Percentiles rank a stretch among this genome's conserved stretches.
phyloP scores from a whole-genome alignment of 495 filamentous ascomycete species.

The Hypoxylon intermedium region DNA sequence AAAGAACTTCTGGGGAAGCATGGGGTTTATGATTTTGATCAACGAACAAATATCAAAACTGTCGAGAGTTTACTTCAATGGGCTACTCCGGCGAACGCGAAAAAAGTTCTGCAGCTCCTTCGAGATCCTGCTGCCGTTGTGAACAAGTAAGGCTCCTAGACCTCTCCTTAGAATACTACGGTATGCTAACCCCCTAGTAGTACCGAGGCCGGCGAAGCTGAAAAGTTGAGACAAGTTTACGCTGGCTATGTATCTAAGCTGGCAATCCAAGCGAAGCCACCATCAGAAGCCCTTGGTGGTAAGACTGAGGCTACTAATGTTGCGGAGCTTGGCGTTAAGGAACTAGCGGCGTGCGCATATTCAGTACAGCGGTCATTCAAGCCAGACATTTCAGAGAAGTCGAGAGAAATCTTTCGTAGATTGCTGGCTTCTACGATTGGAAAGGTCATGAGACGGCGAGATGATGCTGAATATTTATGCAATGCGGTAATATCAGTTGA shows the following conservation, averaged over 20 bases:
- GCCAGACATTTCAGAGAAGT: slow-evolving; percentile 62
- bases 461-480: slow-evolving; percentile 60
- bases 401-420: slow-evolving; percentile 72
- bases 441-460: slow-evolving; percentile 69
- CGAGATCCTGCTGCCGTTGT: slow-evolving; percentile 44
- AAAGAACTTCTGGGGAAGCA: slow-evolving; percentile 69
- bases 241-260: slow-evolving; percentile 63
- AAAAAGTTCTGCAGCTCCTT: slow-evolving; percentile 52
- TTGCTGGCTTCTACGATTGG: slow-evolving; percentile 69
- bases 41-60: slow-evolving; percentile 86
- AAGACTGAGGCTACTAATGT: slow-evolving; percentile 17
- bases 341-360: slow-evolving; percentile 58
- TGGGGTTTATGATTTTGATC: slow-evolving; percentile 82
- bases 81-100: slow-evolving; percentile 62
- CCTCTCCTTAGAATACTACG: neutral
- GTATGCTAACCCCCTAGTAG: slow-evolving; percentile 29
- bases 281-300: slow-evolving; percentile 5
- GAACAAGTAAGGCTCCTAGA: slow-evolving; percentile 38
- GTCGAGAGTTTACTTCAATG: slow-evolving; percentile 74
- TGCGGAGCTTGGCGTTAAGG: slow-evolving; percentile 48
- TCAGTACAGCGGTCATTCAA: slow-evolving; percentile 47
- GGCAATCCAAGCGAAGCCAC: slow-evolving; percentile 31
- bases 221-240: slow-evolving; percentile 56
- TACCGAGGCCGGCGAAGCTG: slow-evolving; percentile 39
- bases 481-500: slow-evolving; percentile 55